Percentiles rank a stretch among this genome's conserved stretches.
These are phyloP conservation scores for Cordyceps cicadae DNA, from an alignment of 2,329 filamentous ascomycete genomes.

Conservation along the genomic window DNA sequence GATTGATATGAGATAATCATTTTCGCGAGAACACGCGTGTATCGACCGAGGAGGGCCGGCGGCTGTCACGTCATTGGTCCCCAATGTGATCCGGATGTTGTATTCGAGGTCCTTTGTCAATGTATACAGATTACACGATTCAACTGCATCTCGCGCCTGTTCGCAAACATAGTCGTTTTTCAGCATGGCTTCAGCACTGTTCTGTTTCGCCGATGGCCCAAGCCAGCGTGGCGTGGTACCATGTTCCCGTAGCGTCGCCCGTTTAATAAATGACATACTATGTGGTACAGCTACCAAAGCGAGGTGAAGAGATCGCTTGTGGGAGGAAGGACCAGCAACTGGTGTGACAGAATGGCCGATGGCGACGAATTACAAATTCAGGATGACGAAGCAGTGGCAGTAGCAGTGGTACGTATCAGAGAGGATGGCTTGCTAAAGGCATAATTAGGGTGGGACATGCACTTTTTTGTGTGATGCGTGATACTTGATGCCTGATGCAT, in stretches of 20 bases:
- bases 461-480: too few relatives aligned
- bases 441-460: too few relatives aligned
- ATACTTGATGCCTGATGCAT: too few relatives aligned
- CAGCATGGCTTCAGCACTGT: neutral
- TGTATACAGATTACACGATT: too few relatives aligned
- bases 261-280: neutral
- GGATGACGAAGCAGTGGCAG: neutral
- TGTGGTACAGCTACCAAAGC: neutral
- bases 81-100: too few relatives aligned
- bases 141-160: too few relatives aligned
- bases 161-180: slow-evolving; percentile 1
- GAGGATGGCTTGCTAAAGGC: too few relatives aligned
- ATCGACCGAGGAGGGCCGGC: too few relatives aligned
- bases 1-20: too few relatives aligned
- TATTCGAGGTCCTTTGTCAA: too few relatives aligned
- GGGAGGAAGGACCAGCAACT: neutral
- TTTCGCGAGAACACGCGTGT: too few relatives aligned
- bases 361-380: neutral
- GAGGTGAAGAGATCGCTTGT: neutral
- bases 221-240: neutral
- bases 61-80: too few relatives aligned
- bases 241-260: slow-evolving; percentile 4
- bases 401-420: neutral
- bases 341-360: neutral
- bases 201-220: neutral